Base-by-base conservation (phyloP, 2,329 filamentous ascomycete species). In the Verticillium isaacii region DNA sequence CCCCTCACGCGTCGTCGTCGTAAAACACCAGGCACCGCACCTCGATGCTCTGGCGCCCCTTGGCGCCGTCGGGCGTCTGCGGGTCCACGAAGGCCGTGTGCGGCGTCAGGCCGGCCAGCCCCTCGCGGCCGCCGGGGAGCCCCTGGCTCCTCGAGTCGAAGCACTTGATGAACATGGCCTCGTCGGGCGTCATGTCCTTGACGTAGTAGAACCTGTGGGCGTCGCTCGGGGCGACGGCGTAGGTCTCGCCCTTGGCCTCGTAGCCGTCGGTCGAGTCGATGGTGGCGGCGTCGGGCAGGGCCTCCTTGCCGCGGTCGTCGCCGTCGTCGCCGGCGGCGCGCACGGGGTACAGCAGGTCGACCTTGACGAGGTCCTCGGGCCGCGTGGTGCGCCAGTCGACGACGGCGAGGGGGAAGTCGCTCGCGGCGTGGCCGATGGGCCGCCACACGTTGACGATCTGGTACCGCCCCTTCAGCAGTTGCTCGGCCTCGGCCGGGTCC, bases 371-470 rank as follows among this genome's bases (percentile, higher is more conserved):
- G 65, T 90, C 87, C 0, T 72, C 69, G 0, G 83, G 82, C n/a
- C 69, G 68, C 0, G 85, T 88, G 1, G 79, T 81, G 29, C 85
- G 81, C 82, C 85, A 88, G 69, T 90, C 87, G 9, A 89, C 77
- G 1, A 90, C 82, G 0, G 85, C 87, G 3, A 91, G 77, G 17
- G 88, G 88, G 66, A 82, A 83, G 68, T 90, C 87, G 0, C 79
- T 78, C 3, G 87, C 86, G 0, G 85, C 74, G 68, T 88, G 81
- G 34, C 81, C 79, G 66, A 90, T 89, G 0, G 88, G 88, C 41
- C 88, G 80, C 88, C 88, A 90, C 17, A 90, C 87, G 65, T 91
- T 90, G 71, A 90, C 85, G 68, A 90, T 85, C 69, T 89, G 86
- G 68, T 84, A 89, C 5, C 88, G 79, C 8, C 81, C 79, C 61